Conservation (phyloP, 345 rosid species). For the Eucalyptus curtisii region DNA sequence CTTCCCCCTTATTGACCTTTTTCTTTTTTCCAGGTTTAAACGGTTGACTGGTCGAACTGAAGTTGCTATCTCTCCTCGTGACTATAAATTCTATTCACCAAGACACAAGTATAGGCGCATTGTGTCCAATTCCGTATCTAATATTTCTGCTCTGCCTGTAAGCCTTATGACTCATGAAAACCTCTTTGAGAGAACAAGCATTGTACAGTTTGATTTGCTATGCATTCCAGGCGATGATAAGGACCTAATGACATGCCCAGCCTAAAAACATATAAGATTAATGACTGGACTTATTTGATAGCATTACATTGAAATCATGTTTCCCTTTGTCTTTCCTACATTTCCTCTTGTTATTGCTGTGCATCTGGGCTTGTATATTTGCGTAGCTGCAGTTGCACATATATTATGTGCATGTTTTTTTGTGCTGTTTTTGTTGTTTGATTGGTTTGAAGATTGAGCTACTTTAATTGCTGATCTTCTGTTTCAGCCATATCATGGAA, state of each 20-base stretch:
- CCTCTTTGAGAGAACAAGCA: background rate
- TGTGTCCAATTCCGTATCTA: slow-evolving; percentile 31
- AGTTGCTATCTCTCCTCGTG: slow-evolving; percentile 59
- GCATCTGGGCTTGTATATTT: background rate
- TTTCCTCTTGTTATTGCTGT: background rate
- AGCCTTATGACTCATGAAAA: slow-evolving; percentile 6
- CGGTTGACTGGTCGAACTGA: slow-evolving; percentile 77
- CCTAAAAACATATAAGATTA: background rate
- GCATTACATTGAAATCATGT: background rate
- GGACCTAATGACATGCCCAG: background rate
- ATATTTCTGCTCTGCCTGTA: slow-evolving; percentile 54
- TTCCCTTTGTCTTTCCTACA: background rate
- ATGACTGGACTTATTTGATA: background rate
- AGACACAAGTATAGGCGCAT: slow-evolving; percentile 77
- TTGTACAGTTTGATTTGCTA: background rate
- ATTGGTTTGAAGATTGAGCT: background rate
- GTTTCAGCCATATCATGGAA: slow-evolving; percentile 37
- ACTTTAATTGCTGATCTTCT: background rate
- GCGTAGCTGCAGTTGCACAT: background rate
- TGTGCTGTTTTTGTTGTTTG: background rate
- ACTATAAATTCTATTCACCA: slow-evolving; percentile 84
- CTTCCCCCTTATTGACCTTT: background rate
- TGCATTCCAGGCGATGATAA: background rate
- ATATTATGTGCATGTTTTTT: background rate
- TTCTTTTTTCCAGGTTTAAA: slow-evolving; percentile 51